These are phyloP conservation scores for Pythium vanterpoolii DNA, from an alignment of 352 stramenopile genomes.

Conservation along the genomic window DNA sequence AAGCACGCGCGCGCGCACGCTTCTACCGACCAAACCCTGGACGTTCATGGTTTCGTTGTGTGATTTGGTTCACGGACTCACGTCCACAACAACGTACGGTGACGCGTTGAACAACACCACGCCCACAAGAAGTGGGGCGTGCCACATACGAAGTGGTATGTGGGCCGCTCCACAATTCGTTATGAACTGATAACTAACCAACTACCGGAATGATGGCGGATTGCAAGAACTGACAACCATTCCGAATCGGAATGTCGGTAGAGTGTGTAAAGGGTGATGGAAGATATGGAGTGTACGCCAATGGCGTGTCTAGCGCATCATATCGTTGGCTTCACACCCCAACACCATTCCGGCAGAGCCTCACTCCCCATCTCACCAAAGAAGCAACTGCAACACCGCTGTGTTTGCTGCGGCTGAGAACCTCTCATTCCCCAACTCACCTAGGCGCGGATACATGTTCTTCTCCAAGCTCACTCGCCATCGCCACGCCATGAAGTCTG, in stretches of 20 bases:
- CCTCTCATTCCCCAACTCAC: slow-evolving; percentile 8
- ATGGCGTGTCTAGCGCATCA: too few species aligned
- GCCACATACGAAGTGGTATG: slow-evolving; percentile 4
- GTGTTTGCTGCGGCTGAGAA: too few species aligned
- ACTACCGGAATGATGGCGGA: not conserved
- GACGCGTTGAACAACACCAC: slow-evolving; percentile 11
- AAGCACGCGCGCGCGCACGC: slow-evolving; percentile 35
- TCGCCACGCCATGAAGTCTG: slow-evolving; percentile 20
- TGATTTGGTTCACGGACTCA: slow-evolving; percentile 7
- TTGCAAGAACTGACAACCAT: not conserved
- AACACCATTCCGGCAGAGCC: too few species aligned
- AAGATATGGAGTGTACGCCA: too few species aligned
- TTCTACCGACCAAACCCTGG: slow-evolving; percentile 37
- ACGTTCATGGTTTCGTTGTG: slow-evolving; percentile 40
- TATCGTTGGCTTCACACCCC: too few species aligned
- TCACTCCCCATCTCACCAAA: too few species aligned
- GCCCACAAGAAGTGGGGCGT: slow-evolving; percentile 20
- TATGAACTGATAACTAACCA: not conserved
- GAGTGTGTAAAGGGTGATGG: too few species aligned
- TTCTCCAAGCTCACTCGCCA: slow-evolving; percentile 10
- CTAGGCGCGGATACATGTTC: slow-evolving; percentile 7
- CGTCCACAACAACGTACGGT: not conserved
- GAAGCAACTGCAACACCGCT: too few species aligned
- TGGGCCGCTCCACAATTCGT: not conserved
- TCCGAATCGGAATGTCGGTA: not conserved